Conservation (phyloP, 2,329 filamentous ascomycete genomes). For the Trichoderma oligosporum region DNA sequence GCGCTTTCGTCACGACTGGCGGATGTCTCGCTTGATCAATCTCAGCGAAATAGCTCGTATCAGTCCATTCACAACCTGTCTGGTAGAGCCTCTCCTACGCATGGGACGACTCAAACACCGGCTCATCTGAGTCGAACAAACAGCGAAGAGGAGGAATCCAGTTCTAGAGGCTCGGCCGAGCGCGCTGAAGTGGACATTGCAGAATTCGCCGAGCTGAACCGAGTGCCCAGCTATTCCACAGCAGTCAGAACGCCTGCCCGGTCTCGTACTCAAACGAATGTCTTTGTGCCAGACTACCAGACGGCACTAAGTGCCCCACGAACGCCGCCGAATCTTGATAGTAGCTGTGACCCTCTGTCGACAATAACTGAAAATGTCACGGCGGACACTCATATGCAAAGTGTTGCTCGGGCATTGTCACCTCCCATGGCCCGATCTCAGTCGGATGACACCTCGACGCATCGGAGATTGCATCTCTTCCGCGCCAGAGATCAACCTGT, state of each 20-base stretch:
- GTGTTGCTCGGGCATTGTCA: not conserved
- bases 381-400: conserved; percentile 22
- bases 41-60: conserved; percentile 45
- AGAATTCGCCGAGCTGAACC: conserved; percentile 62
- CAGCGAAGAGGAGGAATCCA: conserved; percentile 49
- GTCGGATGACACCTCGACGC: conserved; percentile 14
- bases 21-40: conserved; percentile 56
- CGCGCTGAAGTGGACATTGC: conserved; percentile 55
- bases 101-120: conserved; percentile 42
- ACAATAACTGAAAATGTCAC: conserved; percentile 33
- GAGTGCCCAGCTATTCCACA: conserved; percentile 74
- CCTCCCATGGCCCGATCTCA: conserved; percentile 4
- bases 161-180: conserved; percentile 53
- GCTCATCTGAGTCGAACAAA: conserved; percentile 50
- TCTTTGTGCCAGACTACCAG: conserved; percentile 62
- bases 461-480: conserved; percentile 35
- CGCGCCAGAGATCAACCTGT: conserved; percentile 36
- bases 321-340: conserved; percentile 42
- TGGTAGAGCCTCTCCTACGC: conserved; percentile 42
- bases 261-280: conserved; percentile 47
- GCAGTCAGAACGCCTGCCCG: conserved; percentile 64
- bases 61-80: conserved; percentile 43
- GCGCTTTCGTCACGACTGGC: conserved; percentile 65
- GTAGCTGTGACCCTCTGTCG: conserved; percentile 30
- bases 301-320: conserved; percentile 54